Base-by-base conservation (phyloP, 306 rosid genomes). In the Sesbania bispinosa region DNA sequence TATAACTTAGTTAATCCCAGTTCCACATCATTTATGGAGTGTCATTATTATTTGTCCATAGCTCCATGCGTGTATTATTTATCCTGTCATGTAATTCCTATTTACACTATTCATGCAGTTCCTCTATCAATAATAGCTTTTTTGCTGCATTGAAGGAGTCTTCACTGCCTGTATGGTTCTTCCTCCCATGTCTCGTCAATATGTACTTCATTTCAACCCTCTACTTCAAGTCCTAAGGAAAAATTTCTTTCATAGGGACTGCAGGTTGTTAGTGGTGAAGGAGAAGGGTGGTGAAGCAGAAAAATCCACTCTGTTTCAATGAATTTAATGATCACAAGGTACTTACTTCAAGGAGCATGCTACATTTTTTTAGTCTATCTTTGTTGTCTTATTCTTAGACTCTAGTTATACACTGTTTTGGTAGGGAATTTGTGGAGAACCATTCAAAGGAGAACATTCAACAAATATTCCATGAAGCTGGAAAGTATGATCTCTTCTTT, bases 391-490 rank as follows among this genome's bases (percentile, higher is more conserved):
- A 85, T 80, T 60, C 77, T 74, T 74, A 85, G 80, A 58, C 73
- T 83, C 78, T 68, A 95, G 99, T 85, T 84, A 77, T 92, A 14
- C 74, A 95, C 99, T 86, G 97, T 95, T 77, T 73, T 95, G 89
- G 96, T 81, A 67, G 99, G 92, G 81, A 86, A 95, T 85, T 95
- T 75, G 96, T 97, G 0, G 96, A 81, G 77, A 88, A 95, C 73
- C 92, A 86, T 88, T 88, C 97, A 48, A 78, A 67, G 87, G 93
- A 84, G 78, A 95, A 92, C 80, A 80, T 95, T 62, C 79, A 27
- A 58, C 78, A 72, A 71, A 89, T 92, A 71, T 92, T 91, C 85
- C 85, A 81, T 68, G 88, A 74, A 84, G 97, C 88, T 60, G 99
- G 99, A 88, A 87, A 85, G 99, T 92, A 86, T 48, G 88, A 24